phyloP scores from a whole-genome alignment of 768 basidiomycete species.

The Serendipita sp. region DNA sequence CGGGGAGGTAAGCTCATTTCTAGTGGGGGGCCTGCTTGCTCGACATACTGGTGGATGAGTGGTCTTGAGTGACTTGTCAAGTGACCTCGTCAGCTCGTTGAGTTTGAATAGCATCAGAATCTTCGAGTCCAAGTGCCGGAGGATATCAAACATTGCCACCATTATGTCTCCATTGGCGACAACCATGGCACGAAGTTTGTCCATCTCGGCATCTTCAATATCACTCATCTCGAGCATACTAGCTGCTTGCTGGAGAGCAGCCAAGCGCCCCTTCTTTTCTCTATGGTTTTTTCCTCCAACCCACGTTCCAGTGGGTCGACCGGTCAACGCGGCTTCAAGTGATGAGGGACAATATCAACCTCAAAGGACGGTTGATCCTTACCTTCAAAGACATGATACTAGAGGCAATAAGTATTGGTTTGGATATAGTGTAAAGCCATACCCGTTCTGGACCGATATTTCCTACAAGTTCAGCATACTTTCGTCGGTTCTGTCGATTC shows the following conservation, averaged over 20 bases:
- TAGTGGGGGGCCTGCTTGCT: background rate
- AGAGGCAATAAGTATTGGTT: constrained; percentile 8
- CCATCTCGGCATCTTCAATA: constrained; percentile 52
- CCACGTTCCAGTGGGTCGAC: constrained; percentile 52
- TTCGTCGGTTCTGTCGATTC: constrained; percentile 50
- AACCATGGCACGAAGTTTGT: constrained; percentile 68
- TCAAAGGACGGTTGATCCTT: background rate
- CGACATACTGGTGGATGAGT: constrained; percentile 57
- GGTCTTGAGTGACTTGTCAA: constrained; percentile 74
- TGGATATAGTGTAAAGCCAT: constrained; percentile 15
- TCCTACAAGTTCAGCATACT: constrained; percentile 81
- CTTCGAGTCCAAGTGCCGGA: constrained; percentile 69
- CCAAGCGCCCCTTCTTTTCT: constrained; percentile 17
- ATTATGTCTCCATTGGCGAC: constrained; percentile 69
- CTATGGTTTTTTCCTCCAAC: constrained; percentile 22
- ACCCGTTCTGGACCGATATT: constrained; percentile 82
- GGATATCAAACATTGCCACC: constrained; percentile 68
- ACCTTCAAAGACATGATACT: background rate
- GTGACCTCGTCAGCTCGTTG: constrained; percentile 69
- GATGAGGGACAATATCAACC: constrained; percentile 15
- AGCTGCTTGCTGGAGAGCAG: constrained; percentile 43
- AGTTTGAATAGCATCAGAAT: constrained; percentile 33
- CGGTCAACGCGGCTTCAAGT: constrained; percentile 14
- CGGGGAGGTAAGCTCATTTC: constrained; percentile 11
- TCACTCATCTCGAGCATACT: constrained; percentile 52